These are phyloP conservation scores for Diaporthe vaccinii DNA, from an alignment of 2,329 filamentous ascomycete species.

Conservation along the genomic window DNA sequence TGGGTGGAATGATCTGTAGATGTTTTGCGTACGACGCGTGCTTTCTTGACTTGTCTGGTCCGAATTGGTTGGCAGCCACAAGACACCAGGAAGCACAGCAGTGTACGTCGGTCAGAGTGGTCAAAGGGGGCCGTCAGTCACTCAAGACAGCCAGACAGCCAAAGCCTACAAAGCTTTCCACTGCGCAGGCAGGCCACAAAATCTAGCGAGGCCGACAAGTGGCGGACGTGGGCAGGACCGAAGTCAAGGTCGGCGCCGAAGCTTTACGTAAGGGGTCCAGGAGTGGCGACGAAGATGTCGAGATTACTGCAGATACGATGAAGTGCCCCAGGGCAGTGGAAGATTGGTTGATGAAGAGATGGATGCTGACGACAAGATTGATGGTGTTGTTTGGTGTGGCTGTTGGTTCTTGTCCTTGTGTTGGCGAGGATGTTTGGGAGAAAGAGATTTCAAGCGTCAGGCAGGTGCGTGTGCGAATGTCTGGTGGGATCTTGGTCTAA, in stretches of 20 bases:
- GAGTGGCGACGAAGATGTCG: constrained; percentile 23
- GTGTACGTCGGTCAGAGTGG: constrained; percentile 25
- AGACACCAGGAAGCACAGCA: constrained; percentile 13
- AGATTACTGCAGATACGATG: constrained; percentile 37
- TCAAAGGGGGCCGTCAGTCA: constrained; percentile 30
- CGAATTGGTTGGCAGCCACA: constrained; percentile 16
- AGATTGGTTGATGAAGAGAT: constrained; percentile 29
- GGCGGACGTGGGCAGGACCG: constrained; percentile 23
- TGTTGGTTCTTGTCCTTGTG: constrained; percentile 31
- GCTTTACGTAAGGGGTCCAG: constrained; percentile 31
- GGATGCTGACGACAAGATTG: constrained; percentile 7
- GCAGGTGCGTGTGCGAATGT: constrained; percentile 6
- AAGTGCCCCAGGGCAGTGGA: constrained; percentile 8
- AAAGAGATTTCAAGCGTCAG: constrained; percentile 29
- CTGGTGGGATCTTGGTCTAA: constrained; percentile 19
- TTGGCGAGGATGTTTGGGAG: constrained; percentile 10
- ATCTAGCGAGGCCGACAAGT: constrained; percentile 27
- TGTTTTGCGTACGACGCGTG: constrained; percentile 13
- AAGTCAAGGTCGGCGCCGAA: constrained; percentile 17
- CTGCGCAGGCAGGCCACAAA: constrained; percentile 24
- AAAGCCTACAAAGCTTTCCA: constrained; percentile 36
- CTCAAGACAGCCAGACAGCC: constrained; percentile 21
- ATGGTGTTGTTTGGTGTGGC: constrained; percentile 19
- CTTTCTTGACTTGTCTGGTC: background rate
- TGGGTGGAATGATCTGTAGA: constrained; percentile 14